Percentiles rank a stretch among this genome's conserved stretches.
phyloP scores from a whole-genome alignment of 2,329 filamentous ascomycete species.

The Fusarium xyrophilum region DNA sequence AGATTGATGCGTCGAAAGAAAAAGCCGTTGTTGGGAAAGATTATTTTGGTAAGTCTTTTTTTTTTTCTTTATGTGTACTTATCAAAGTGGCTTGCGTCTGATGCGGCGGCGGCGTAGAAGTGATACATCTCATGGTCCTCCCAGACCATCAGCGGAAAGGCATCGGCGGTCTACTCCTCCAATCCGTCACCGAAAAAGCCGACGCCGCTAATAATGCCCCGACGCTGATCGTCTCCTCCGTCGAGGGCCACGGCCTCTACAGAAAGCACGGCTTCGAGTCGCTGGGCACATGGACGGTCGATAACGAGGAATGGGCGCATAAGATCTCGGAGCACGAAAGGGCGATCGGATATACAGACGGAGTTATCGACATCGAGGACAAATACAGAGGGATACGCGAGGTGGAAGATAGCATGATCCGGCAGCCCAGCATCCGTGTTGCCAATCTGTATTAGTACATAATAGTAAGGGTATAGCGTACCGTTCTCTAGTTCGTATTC shows the following conservation, averaged over 20 bases:
- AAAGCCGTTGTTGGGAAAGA: constrained; percentile 20
- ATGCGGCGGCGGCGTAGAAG: constrained; percentile 9
- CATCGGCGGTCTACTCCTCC: constrained; percentile 27
- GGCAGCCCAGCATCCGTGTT: constrained; percentile 23
- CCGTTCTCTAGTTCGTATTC: constrained; percentile 36
- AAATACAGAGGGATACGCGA: constrained; percentile 28
- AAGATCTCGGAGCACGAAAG: constrained; percentile 19
- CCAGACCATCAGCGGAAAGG: constrained; percentile 34
- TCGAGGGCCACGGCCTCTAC: constrained; percentile 29
- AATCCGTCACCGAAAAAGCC: constrained; percentile 22
- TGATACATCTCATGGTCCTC: constrained; percentile 38
- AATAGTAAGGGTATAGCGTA: neutral
- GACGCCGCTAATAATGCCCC: constrained; percentile 13
- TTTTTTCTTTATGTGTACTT: neutral
- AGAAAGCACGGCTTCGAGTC: constrained; percentile 23
- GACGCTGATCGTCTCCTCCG: constrained; percentile 27
- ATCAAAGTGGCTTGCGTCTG: neutral
- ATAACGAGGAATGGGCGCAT: constrained; percentile 33
- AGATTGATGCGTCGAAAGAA: constrained; percentile 30
- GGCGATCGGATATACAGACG: constrained; percentile 17
- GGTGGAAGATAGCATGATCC: constrained; percentile 38
- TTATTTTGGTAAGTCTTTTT: constrained; percentile 25
- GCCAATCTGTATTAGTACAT: neutral
- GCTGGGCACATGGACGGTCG: constrained; percentile 27
- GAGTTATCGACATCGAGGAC: constrained; percentile 4